phyloP scores from a whole-genome alignment of 2,329 filamentous ascomycete genomes.

The Aspergillus niger region DNA sequence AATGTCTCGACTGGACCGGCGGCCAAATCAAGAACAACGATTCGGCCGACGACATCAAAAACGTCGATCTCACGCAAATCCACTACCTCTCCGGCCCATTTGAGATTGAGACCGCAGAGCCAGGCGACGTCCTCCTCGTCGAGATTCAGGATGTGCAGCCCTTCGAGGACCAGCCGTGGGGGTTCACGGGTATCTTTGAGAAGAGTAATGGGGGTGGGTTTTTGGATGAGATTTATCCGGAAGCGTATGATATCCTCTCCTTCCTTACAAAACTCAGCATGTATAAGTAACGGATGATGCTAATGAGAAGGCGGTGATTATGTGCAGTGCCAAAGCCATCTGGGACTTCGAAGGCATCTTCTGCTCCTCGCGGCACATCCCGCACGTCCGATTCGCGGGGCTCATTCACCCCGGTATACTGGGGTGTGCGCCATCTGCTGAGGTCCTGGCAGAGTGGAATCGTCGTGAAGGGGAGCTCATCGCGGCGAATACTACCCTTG shows the following conservation, averaged over 20 bases:
- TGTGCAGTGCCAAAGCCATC: slow-evolving; percentile 64
- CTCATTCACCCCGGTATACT: slow-evolving; percentile 91
- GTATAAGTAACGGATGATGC: not conserved
- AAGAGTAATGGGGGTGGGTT: slow-evolving; percentile 85
- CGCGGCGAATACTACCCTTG: slow-evolving; percentile 59
- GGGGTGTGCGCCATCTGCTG: slow-evolving; percentile 79
- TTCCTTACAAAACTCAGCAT: too few species aligned
- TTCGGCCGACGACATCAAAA: slow-evolving; percentile 80
- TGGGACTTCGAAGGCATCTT: slow-evolving; percentile 79
- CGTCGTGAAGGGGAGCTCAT: slow-evolving; percentile 79
- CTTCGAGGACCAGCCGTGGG: slow-evolving; percentile 82
- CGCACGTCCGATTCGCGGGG: slow-evolving; percentile 82
- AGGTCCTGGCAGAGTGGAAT: slow-evolving; percentile 81
- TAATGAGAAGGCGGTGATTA: too few species aligned
- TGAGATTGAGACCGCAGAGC: slow-evolving; percentile 79
- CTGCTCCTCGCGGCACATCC: slow-evolving; percentile 83
- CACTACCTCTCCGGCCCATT: slow-evolving; percentile 92
- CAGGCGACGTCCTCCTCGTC: slow-evolving; percentile 80
- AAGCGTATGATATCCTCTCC: slow-evolving; percentile 59
- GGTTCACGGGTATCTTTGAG: slow-evolving; percentile 82
- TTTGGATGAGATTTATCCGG: slow-evolving; percentile 81
- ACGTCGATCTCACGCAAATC: slow-evolving; percentile 79
- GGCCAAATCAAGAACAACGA: slow-evolving; percentile 90
- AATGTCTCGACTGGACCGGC: slow-evolving; percentile 78
- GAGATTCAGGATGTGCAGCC: slow-evolving; percentile 95